Conservation (phyloP, 768 basidiomycete species). For the Tremella fuciformis region DNA sequence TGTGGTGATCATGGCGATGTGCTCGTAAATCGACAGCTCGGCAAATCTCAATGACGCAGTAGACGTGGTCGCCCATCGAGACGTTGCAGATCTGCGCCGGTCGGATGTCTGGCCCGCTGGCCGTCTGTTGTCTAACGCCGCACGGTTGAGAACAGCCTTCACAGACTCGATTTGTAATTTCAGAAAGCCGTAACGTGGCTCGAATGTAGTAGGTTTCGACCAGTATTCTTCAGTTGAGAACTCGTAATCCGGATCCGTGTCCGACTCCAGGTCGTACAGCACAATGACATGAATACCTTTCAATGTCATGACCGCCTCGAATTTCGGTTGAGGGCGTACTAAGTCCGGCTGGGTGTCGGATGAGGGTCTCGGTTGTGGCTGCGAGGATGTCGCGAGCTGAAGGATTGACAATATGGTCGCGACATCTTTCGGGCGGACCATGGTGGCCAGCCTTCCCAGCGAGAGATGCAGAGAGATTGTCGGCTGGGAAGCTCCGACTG, state of each 20-base stretch:
- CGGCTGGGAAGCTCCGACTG: not conserved
- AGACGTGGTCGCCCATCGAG: conserved; percentile 7
- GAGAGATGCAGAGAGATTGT: conserved; percentile 7
- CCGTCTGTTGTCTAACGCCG: too few species aligned
- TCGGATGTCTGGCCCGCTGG: conserved; percentile 12
- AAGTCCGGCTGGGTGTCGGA: too few species aligned
- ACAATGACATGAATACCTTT: conserved; percentile 24
- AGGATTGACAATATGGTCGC: not conserved
- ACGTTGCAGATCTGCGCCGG: too few species aligned
- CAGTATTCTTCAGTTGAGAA: conserved; percentile 25
- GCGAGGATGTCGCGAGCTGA: not conserved
- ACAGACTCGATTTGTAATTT: conserved; percentile 2
- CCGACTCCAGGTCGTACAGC: conserved; percentile 30
- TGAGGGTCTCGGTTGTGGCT: not conserved
- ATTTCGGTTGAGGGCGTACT: conserved; percentile 14
- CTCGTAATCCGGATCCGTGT: not conserved
- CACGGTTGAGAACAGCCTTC: not conserved
- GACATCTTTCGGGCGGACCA: conserved; percentile 13
- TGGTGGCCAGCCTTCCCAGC: conserved; percentile 13
- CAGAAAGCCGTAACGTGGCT: conserved; percentile 39
- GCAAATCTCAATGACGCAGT: conserved; percentile 19
- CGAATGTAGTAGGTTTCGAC: conserved; percentile 29
- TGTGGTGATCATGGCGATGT: conserved; percentile 27
- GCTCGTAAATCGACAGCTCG: conserved; percentile 44
- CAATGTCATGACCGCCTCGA: conserved; percentile 20